Evolutionary conservation across 441 rosid species (phyloP).

Genomic region (Aquilaria agallochum): DNA sequence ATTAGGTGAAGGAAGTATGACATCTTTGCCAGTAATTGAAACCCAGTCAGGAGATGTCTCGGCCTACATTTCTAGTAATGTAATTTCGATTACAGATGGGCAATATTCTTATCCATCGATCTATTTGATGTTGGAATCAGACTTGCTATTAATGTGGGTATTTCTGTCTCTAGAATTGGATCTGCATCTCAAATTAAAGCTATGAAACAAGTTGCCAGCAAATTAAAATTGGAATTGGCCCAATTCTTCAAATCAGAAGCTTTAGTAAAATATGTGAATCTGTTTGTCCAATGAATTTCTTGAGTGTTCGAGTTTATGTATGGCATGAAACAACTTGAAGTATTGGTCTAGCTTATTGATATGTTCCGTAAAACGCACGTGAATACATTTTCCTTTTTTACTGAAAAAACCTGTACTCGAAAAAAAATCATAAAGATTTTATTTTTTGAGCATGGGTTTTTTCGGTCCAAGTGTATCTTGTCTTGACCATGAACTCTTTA

Average conservation of each 20-base stretch:
- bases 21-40: slow-evolving; percentile 10
- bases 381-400: not conserved
- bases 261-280: too few relatives aligned
- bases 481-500: too few relatives aligned
- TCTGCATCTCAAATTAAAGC: not conserved
- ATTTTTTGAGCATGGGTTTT: too few relatives aligned
- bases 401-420: too few relatives aligned
- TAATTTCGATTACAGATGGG: slow-evolving; percentile 12
- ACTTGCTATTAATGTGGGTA: too few relatives aligned
- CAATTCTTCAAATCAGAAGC: too few relatives aligned
- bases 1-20: too few relatives aligned
- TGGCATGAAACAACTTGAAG: not conserved
- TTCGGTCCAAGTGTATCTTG: too few relatives aligned
- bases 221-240: not conserved
- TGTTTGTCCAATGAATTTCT: not conserved
- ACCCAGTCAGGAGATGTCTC: slow-evolving; percentile 11
- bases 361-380: not conserved
- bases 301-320: not conserved
- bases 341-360: not conserved
- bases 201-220: not conserved
- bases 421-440: too few relatives aligned
- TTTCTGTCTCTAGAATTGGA: not conserved
- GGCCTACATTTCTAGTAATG: slow-evolving; percentile 13
- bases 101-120: not conserved
- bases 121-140: too few relatives aligned